Conservation (phyloP, 2,329 filamentous ascomycete species). For the Aspergillus japonicus region DNA sequence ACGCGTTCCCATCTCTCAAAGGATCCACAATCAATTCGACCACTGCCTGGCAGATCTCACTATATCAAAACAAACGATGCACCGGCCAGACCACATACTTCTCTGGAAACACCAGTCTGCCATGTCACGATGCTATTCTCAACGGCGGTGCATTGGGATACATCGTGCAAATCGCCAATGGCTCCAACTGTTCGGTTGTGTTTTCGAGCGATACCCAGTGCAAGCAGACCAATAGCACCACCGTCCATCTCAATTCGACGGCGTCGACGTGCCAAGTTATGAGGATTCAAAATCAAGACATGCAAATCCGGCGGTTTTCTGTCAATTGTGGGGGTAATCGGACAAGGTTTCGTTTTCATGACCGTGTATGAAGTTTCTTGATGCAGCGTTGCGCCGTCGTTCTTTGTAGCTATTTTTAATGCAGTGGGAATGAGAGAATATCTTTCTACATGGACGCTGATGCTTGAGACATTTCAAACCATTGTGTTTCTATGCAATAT, state of each 20-base stretch:
- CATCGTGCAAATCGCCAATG: slow-evolving; percentile 1
- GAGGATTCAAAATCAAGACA: not conserved
- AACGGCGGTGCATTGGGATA: slow-evolving; percentile 15
- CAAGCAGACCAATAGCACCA: not conserved
- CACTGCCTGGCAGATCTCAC: slow-evolving; percentile 12
- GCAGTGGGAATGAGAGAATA: not conserved
- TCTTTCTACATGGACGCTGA: no score
- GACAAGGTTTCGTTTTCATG: not conserved
- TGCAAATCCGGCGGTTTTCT: slow-evolving; percentile 2
- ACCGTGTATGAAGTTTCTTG: not conserved
- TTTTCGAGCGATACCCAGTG: slow-evolving; percentile 8
- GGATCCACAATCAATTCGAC: not conserved
- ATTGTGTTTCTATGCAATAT: no score
- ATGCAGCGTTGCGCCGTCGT: not conserved
- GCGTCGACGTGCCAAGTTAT: not conserved
- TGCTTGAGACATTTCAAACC: no score
- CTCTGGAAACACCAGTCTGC: slow-evolving; percentile 8
- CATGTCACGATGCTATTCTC: slow-evolving; percentile 10
- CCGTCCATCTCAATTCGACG: not conserved
- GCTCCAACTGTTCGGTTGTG: slow-evolving; percentile 1
- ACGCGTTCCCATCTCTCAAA: not conserved
- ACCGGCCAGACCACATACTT: slow-evolving; percentile 12
- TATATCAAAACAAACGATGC: slow-evolving; percentile 16
- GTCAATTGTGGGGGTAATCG: slow-evolving; percentile 1
- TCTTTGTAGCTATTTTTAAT: not conserved